Conservation (phyloP, 306 rosid species). For the Lithocarpus polystachyus region DNA sequence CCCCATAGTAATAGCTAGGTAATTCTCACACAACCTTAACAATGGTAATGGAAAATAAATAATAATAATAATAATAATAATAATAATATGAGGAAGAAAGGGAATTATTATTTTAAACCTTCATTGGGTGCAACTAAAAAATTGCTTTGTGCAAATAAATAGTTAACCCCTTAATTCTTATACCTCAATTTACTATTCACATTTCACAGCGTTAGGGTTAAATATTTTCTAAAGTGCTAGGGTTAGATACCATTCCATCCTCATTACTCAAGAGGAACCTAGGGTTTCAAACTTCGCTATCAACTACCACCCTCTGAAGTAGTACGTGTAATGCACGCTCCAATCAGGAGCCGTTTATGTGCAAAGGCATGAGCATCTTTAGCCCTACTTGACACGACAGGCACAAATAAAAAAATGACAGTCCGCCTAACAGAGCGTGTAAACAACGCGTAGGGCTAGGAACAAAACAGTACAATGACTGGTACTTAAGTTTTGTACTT, state of each 20-base stretch:
- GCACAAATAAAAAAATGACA: conserved; percentile 35
- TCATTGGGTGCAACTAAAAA: too few species aligned
- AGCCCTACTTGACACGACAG: conserved; percentile 64
- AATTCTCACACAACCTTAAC: too few species aligned
- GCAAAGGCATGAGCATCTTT: conserved; percentile 63
- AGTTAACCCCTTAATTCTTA: too few species aligned
- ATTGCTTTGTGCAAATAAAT: too few species aligned
- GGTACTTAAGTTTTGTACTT: neutral
- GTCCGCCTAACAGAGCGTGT: conserved; percentile 42
- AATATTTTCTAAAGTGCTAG: conserved; percentile 31
- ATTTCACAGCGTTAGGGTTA: neutral
- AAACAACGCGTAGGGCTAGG: conserved; percentile 34
- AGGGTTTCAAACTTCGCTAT: conserved; percentile 55
- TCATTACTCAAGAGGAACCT: conserved; percentile 37
- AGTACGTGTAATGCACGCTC: conserved; percentile 38
- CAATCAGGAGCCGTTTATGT: conserved; percentile 42
- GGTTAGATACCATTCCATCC: conserved; percentile 47
- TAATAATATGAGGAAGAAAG: too few species aligned
- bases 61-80: too few species aligned
- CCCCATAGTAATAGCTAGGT: too few species aligned
- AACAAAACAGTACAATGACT: too few species aligned
- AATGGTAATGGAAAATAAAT: too few species aligned
- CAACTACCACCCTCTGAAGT: conserved; percentile 19
- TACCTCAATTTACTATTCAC: neutral
- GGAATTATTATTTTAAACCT: too few species aligned